Evolutionary conservation across 257 asterid genomes (phyloP), one percentile per base, ranked within the genome.

Genomic region (Catharanthus roseus): DNA sequence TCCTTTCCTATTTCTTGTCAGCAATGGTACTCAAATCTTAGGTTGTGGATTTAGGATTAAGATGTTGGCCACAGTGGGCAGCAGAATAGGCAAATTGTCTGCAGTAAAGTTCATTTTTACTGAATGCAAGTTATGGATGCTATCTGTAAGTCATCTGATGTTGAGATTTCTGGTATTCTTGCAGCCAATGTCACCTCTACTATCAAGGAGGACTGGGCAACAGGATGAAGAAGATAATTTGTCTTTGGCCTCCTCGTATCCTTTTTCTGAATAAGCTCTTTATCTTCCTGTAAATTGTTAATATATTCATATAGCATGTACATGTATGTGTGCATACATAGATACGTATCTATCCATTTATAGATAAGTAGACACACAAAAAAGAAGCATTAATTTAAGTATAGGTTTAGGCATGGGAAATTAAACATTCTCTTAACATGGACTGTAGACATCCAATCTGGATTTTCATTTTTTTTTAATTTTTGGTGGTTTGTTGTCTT

Each of bases 231-330:
- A 90, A 61, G 97, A 90, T 79, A 88, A 84, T 82, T 81, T 82
- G 81, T 90, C 96, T 42, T 56, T 90, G 85, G 96, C 96, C 73
- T 88, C 97, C 74, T 88, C 96, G 95, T 90, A 90, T 88, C 96
- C 95, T 84, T 23, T 49, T 21, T 72, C 51, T 72, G 55, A 6
- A 11, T 74, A 44, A 21, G 67, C 34, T 53, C 42, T 36, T 42
- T 41, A 36, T 51, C 63, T 68, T 50, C 36, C 23, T 28, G 67
- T 61, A 33, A 33, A 33, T 33, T 33, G 15, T 34, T 61, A 33
- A 61, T 26, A 33, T 61, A 4, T 70, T n/a, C 1, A 63, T 5
- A 1, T 51, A 11, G 6, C 6, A 21, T 23, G 24, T 11, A 6
- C 11, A 24, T 41, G 10, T 56, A 23, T 51, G 18, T 55, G 23